Conservation (phyloP, 1,284 basidiomycete species). For the Ustilago shanxiensis region DNA sequence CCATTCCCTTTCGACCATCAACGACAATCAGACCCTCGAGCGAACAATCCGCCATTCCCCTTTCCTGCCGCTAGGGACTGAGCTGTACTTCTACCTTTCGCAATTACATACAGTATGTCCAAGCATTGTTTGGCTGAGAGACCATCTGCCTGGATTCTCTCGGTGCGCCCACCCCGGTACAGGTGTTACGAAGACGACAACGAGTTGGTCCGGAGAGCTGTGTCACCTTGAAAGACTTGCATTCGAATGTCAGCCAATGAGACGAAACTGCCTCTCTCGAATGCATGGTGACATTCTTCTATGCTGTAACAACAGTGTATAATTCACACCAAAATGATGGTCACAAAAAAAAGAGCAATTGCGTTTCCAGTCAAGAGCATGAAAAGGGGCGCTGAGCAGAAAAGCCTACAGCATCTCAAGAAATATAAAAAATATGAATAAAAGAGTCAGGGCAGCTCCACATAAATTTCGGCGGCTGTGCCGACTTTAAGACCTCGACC, state of each 20-base stretch:
- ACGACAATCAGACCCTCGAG: conserved; percentile 19
- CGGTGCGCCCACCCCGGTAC: too few relatives aligned
- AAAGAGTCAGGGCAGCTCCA: conserved; percentile 10
- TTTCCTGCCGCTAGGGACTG: conserved; percentile 54
- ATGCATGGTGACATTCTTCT: too few relatives aligned
- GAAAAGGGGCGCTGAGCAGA: background rate
- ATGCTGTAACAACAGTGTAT: too few relatives aligned
- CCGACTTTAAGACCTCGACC: too few relatives aligned
- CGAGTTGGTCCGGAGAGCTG: too few relatives aligned
- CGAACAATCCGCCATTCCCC: conserved; percentile 61
- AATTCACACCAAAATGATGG: background rate
- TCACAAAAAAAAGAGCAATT: background rate
- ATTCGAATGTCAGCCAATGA: too few relatives aligned
- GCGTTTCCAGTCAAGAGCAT: too few relatives aligned
- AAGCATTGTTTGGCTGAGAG: too few relatives aligned
- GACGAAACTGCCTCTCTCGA: too few relatives aligned
- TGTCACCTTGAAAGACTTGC: too few relatives aligned
- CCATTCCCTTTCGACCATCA: conserved; percentile 66
- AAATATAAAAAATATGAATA: background rate
- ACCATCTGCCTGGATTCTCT: too few relatives aligned
- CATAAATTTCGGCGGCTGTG: conserved; percentile 12
- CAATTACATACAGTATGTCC: background rate
- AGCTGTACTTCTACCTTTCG: background rate
- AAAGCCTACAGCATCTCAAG: background rate
- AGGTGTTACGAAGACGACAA: too few relatives aligned